Base-by-base conservation (phyloP, 305 asterid species). In the Solanum hybrid region DNA sequence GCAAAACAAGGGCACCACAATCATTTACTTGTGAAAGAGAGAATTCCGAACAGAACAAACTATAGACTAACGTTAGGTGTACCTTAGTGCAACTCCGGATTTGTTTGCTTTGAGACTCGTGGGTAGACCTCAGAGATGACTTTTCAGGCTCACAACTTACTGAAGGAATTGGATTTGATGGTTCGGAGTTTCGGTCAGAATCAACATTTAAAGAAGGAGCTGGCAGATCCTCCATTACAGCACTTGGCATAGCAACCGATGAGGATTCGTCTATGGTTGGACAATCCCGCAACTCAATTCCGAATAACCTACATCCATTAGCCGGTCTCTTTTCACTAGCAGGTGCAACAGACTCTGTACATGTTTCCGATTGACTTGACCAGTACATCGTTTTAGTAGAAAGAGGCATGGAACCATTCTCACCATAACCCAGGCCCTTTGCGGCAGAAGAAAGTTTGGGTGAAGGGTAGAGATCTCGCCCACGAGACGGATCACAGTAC, bases 31-130 rank as follows among this genome's bases (percentile, higher is more conserved):
- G 88, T 85, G 77, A 3, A 32, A 85, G 88, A 60, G 36, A 56
- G 77, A 60, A 85, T 7, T 85, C 34, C 17, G 1, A 56, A 85
- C 51, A 85, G 76, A 32, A 85, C 31, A 85, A 56, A 31, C n/a
- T 32, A 60, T 60, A 60, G 77, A 85, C 36, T 2, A 32, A 31
- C 24, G 34, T n/a, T 69, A 22, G 38, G 40, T 64, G 69, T 94
- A 96, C 99, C 98, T 97, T 97, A 42, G 96, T 96, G 91, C 98
- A 97, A 94, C 98, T 97, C 88, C 98, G 92, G 40, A 92, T 93
- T 91, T 95, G 98, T 91, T 93, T 93, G 94, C 92, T 89, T 79
- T 92, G 93, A 60, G 96, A 90, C 91, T 95, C 98, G 20, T 93
- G 95, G 75, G 97, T 94, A 90, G 97, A 96, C 91, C 97, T 90